Conservation (phyloP, 768 basidiomycete species). For the Russula sp. region DNA sequence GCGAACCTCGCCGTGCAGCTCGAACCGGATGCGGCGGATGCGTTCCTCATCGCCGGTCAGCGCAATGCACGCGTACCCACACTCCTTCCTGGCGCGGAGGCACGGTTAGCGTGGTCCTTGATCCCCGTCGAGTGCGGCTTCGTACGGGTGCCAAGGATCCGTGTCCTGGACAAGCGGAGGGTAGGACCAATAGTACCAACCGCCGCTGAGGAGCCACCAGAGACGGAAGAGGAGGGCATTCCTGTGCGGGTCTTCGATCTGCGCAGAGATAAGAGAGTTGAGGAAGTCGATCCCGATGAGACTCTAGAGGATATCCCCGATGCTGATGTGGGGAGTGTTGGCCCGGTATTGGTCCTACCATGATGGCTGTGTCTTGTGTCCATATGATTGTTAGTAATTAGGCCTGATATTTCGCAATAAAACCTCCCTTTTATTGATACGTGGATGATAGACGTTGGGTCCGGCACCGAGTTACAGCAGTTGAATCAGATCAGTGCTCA, state of each 20-base stretch:
- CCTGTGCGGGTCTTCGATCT: slow-evolving; percentile 60
- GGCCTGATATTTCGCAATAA: no score
- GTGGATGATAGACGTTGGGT: no score
- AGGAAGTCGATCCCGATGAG: slow-evolving; percentile 39
- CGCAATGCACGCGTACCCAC: slow-evolving; percentile 59
- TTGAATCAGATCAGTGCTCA: no score
- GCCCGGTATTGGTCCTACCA: slow-evolving; percentile 16
- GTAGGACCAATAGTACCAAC: not conserved
- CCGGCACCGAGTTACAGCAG: no score
- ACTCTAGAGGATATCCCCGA: not conserved
- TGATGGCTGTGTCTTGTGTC: not conserved
- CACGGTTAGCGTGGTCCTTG: slow-evolving; percentile 55
- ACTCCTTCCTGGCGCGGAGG: slow-evolving; percentile 68
- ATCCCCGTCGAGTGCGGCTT: slow-evolving; percentile 72
- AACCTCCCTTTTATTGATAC: no score
- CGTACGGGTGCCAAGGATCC: slow-evolving; percentile 53
- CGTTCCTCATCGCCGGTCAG: slow-evolving; percentile 78
- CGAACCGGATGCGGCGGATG: slow-evolving; percentile 58
- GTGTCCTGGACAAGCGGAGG: slow-evolving; percentile 44
- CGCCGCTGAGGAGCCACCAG: slow-evolving; percentile 27
- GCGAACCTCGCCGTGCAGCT: slow-evolving; percentile 66
- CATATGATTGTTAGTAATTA: not conserved
- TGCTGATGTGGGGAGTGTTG: not conserved
- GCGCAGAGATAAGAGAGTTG: slow-evolving; percentile 41
- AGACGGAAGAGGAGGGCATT: slow-evolving; percentile 56